Conservation (phyloP, 202 grass and related monocot genomes). For the Miscanthus sacchariflorus region DNA sequence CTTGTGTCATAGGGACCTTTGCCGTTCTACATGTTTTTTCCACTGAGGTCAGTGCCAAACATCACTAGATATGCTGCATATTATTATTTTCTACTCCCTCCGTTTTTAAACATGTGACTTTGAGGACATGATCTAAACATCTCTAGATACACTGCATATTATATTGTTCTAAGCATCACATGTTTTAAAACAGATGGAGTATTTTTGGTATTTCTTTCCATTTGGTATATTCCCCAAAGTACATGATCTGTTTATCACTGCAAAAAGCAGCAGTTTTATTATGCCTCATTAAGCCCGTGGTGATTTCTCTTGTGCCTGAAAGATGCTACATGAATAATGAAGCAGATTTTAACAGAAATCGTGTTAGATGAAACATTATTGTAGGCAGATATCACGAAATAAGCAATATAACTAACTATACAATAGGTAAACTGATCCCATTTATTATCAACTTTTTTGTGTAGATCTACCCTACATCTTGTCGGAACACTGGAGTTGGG, state of each 20-base stretch:
- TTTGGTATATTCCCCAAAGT: not conserved
- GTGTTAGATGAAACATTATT: not conserved
- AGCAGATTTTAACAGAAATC: not conserved
- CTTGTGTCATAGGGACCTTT: slow-evolving; percentile 47
- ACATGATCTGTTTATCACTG: not conserved
- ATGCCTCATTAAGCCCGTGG: not conserved
- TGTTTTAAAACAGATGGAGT: too few relatives aligned
- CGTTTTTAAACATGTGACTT: too few relatives aligned
- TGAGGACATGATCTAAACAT: too few relatives aligned
- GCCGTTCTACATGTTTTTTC: slow-evolving; percentile 48
- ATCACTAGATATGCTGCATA: too few relatives aligned
- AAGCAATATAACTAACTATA: not conserved
- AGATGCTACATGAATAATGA: not conserved
- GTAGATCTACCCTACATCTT: slow-evolving; percentile 74
- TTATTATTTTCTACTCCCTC: too few relatives aligned
- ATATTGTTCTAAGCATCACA: too few relatives aligned
- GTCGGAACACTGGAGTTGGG: slow-evolving; percentile 66
- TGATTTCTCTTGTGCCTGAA: not conserved
- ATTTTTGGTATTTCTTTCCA: not conserved
- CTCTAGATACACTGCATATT: too few relatives aligned
- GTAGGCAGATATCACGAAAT: not conserved
- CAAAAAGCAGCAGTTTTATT: not conserved
- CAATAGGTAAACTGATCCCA: not conserved
- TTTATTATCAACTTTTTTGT: slow-evolving; percentile 6
- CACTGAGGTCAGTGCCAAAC: slow-evolving; percentile 51